These are phyloP conservation scores for Podila horticola DNA, from an alignment of 192 early-diverging fungal genomes.

Conservation along the genomic window DNA sequence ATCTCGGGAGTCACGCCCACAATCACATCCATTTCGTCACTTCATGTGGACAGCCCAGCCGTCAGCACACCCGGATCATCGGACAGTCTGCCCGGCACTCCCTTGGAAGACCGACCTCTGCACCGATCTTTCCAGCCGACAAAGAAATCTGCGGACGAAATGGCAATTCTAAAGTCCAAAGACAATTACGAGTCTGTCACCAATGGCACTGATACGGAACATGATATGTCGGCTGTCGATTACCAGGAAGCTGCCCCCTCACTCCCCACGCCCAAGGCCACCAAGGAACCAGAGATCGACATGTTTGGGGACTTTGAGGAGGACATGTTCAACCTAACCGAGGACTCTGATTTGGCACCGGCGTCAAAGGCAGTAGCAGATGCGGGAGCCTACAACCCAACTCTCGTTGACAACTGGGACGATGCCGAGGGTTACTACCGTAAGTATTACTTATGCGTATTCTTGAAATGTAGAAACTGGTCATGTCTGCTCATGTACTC, in stretches of 20 bases:
- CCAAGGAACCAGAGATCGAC: conserved; percentile 55
- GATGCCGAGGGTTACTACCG: conserved; percentile 98
- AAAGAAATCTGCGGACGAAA: conserved; percentile 52
- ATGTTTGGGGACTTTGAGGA: conserved; percentile 80
- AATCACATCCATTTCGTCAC: conserved; percentile 4
- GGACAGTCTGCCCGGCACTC: conserved; percentile 85
- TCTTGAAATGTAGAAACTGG: neutral
- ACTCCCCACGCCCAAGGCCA: conserved; percentile 18
- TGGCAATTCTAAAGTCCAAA: conserved; percentile 57
- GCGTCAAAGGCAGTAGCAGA: conserved; percentile 34
- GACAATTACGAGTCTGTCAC: conserved; percentile 59
- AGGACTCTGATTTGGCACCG: conserved; percentile 13
- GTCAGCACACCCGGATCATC: conserved; percentile 57
- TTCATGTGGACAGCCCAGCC: conserved; percentile 19
- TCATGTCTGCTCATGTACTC: too few relatives aligned
- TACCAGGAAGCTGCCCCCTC: conserved; percentile 59
- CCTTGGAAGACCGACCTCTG: conserved; percentile 75
- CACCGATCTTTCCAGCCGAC: conserved; percentile 31
- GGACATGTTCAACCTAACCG: conserved; percentile 72
- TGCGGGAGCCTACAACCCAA: conserved; percentile 55
- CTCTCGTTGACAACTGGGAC: conserved; percentile 91
- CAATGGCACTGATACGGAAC: conserved; percentile 50
- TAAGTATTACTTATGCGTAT: conserved; percentile 52
- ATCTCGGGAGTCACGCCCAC: conserved; percentile 10
- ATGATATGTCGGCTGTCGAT: conserved; percentile 75